Base-by-base conservation (phyloP, 306 rosid genomes). In the Castanea mollissima region DNA sequence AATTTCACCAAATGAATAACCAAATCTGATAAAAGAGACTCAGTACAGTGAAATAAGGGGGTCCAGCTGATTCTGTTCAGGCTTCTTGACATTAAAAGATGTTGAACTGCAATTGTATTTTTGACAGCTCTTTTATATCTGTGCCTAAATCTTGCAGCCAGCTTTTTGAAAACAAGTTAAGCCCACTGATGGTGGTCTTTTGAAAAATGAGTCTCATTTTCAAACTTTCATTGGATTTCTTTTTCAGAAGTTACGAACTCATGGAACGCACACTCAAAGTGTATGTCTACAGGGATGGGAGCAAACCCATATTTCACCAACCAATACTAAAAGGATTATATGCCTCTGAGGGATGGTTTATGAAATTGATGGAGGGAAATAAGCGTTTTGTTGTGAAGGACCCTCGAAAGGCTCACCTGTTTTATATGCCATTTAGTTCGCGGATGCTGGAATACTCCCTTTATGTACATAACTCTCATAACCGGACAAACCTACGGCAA, bases 331-430 rank as follows among this genome's bases (percentile, higher is more conserved):
- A 81, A 80, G 99, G 99, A 55, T 84, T 94, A 35, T 94, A 92
- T 84, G 93, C 99, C 59, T 90, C 99, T 0, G 99, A 94, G 85
- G 97, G 99, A 77, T 92, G 99, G 97, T 94, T 94, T 79, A 92
- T 92, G 99, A 94, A 92, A 84, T 82, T 92, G 88, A 94, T 94
- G 93, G 93, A 92, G 88, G 89, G 88, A 84, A 83, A 87, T 69
- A 92, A 82, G 88, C 86, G 49, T 14, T 94, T 87, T 76, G 88
- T 82, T 67, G 93, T 92, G 76, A 91, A 90, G 82, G 88, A 94
- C 79, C 97, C 99, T 52, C 85, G 87, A 65, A 88, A 87, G 79
- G 99, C 99, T 67, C 99, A 94, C 85, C 87, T 94, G 12, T 94
- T 92, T 86, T 94, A 94, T 80, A 87, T 94, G 94, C 99, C 97